A percentile compares a stretch with the other conserved stretches of the same genome.
These are phyloP conservation scores for Aspergillus egyptiacus DNA, from an alignment of 495 filamentous ascomycete species.

Conservation along the genomic window DNA sequence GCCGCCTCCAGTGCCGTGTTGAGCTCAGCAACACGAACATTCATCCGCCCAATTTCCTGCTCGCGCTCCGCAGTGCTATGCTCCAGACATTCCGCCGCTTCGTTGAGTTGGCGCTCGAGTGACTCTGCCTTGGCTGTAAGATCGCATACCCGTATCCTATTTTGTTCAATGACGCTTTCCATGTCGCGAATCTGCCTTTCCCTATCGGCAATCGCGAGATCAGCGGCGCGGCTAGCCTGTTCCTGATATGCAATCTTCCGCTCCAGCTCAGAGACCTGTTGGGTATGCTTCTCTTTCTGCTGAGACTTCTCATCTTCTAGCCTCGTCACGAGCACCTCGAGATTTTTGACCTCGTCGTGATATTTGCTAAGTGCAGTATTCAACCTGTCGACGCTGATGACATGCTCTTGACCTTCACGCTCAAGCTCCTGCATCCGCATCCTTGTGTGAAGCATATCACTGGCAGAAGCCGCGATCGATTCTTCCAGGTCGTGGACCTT, in stretches of 20 bases:
- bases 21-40: conserved; percentile 35
- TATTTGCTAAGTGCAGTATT: conserved; percentile 58
- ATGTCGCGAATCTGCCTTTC: conserved; percentile 37
- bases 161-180: conserved; percentile 30
- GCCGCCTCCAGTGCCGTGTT: conserved; percentile 32
- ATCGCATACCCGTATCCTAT: conserved; percentile 33
- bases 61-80: conserved; percentile 32
- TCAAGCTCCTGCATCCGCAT: conserved; percentile 45
- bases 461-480: conserved; percentile 50
- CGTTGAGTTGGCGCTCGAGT: conserved; percentile 29
- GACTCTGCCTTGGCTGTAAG: conserved; percentile 28
- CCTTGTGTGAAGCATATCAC: conserved; percentile 42
- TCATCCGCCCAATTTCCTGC: conserved; percentile 37
- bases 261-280: conserved; percentile 38
- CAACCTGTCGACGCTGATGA: conserved; percentile 53
- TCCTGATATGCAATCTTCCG: conserved; percentile 33
- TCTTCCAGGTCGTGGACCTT: conserved; percentile 49
- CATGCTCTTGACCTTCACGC: conserved; percentile 49
- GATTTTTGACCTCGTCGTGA: conserved; percentile 53
- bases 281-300: conserved; percentile 24
- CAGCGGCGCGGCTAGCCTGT: conserved; percentile 29
- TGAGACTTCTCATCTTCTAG: conserved; percentile 52
- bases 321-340: conserved; percentile 54
- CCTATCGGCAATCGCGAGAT: conserved; percentile 30
- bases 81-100: conserved; percentile 23